Conservation (phyloP, 176 grass and related monocot species). For the Eleusine coracana region DNA sequence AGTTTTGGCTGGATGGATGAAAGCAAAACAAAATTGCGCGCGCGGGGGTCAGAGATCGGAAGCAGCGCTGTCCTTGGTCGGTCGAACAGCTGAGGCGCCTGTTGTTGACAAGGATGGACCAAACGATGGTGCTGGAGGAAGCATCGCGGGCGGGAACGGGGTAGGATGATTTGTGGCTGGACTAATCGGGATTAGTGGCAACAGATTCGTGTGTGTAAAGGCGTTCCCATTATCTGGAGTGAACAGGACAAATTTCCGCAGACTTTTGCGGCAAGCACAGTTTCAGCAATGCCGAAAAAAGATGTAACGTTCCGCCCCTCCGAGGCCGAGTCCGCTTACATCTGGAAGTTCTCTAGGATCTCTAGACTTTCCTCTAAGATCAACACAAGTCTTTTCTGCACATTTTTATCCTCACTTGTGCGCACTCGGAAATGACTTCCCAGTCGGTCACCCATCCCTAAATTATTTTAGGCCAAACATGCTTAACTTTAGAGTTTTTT, state of each 20-base stretch:
- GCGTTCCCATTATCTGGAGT: background rate
- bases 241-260: background rate
- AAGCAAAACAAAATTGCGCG: background rate
- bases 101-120: background rate
- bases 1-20: background rate
- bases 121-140: slow-evolving; percentile 18
- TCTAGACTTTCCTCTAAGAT: too few species aligned
- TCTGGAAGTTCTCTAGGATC: too few species aligned
- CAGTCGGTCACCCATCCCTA: too few species aligned
- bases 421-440: too few species aligned
- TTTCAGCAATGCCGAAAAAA: too few species aligned
- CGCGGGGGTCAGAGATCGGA: background rate
- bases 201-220: background rate
- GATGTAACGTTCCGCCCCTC: too few species aligned
- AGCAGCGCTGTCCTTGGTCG: background rate
- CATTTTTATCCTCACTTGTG: too few species aligned
- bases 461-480: too few species aligned
- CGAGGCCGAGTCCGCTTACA: too few species aligned
- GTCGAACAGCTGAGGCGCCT: background rate
- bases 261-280: background rate
- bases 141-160: slow-evolving; percentile 1
- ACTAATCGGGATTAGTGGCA: background rate
- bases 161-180: background rate
- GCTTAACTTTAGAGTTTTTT: too few species aligned
- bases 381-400: too few species aligned